Evolutionary conservation across 2,329 filamentous ascomycete genomes (phyloP).

Genomic region (Penicillium nordicum): DNA sequence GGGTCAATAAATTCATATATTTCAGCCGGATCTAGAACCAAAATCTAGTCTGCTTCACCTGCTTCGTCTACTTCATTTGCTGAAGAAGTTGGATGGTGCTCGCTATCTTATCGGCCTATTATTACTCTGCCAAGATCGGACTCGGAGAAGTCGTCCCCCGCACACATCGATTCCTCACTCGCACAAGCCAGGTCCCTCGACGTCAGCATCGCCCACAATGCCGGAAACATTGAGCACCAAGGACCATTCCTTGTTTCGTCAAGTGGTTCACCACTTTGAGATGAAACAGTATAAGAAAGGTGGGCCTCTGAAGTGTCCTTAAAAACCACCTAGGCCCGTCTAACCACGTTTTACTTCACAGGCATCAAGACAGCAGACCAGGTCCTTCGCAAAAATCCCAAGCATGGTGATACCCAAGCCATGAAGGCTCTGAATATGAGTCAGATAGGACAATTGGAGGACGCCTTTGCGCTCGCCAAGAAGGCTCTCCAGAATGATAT

Average conservation of each 20-base stretch:
- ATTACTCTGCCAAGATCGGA: slow-evolving; percentile 24
- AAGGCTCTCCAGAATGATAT: slow-evolving; percentile 91
- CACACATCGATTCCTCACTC: slow-evolving; percentile 36
- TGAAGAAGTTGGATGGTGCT: background rate
- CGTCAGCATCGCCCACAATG: slow-evolving; percentile 38
- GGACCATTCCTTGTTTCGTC: slow-evolving; percentile 89
- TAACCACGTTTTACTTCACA: slow-evolving; percentile 31
- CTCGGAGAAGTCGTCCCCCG: slow-evolving; percentile 32
- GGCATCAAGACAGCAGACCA: slow-evolving; percentile 94
- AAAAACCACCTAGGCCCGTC: slow-evolving; percentile 6
- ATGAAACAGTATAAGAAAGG: slow-evolving; percentile 96
- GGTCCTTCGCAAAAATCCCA: slow-evolving; percentile 89
- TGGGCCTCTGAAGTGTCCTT: slow-evolving; percentile 28
- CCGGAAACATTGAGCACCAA: slow-evolving; percentile 62
- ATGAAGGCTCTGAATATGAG: slow-evolving; percentile 99
- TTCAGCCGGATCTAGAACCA: background rate
- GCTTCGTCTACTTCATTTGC: background rate
- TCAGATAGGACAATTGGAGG: slow-evolving; percentile 83
- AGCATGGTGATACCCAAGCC: slow-evolving; percentile 95
- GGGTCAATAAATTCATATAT: background rate
- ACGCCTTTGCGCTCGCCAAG: slow-evolving; percentile 91
- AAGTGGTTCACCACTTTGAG: slow-evolving; percentile 94
- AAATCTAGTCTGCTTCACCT: background rate
- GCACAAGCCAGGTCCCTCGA: slow-evolving; percentile 28
- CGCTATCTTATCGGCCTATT: slow-evolving; percentile 23